A percentile compares a stretch with the other conserved stretches of the same genome.
Conservation (phyloP, 2,329 filamentous ascomycete genomes). For the Aspergillus luchuensis region DNA sequence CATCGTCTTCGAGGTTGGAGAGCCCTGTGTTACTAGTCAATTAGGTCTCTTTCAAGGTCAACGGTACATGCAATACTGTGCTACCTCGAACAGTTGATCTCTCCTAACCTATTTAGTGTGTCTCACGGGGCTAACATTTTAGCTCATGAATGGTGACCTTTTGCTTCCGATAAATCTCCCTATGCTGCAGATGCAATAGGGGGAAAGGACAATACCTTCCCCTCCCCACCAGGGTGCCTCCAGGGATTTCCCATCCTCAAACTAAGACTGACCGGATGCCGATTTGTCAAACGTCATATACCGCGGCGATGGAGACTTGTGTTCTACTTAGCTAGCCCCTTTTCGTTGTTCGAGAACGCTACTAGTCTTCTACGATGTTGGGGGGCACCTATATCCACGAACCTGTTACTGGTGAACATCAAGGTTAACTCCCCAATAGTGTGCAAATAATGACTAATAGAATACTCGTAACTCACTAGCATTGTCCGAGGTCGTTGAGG, state of each 20-base stretch:
- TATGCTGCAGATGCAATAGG: neutral
- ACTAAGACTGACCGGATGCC: neutral
- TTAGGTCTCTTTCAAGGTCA: too few species aligned
- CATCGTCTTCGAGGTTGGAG: too few species aligned
- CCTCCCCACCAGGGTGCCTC: neutral
- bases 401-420: neutral
- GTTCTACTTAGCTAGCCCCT: neutral
- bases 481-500: constrained; percentile 1
- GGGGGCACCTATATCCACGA: neutral
- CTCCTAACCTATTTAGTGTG: too few species aligned
- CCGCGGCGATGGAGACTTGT: neutral
- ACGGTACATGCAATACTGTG: neutral
- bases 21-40: too few species aligned
- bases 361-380: neutral
- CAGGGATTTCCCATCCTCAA: neutral
- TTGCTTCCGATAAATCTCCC: neutral
- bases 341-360: neutral
- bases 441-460: constrained; percentile 1
- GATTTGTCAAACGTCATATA: constrained; percentile 4
- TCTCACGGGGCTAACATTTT: neutral
- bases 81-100: neutral
- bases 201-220: neutral
- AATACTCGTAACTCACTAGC: neutral
- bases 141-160: neutral
- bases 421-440: neutral